phyloP scores from a whole-genome alignment of 177 flowering plant genomes.

The Telopea speciosissima region DNA sequence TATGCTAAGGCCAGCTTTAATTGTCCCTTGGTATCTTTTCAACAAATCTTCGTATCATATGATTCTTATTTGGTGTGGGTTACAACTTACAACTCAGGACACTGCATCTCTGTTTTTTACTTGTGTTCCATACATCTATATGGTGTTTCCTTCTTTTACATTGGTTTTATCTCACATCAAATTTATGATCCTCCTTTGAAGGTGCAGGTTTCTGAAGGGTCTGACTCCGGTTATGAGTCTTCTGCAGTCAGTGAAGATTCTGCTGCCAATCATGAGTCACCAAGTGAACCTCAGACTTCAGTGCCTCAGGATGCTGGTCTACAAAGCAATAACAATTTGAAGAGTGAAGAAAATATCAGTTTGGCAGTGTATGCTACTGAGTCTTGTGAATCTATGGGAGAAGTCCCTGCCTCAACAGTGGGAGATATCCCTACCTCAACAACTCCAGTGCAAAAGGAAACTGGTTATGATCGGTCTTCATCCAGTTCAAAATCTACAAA shows the following conservation, averaged over 20 bases:
- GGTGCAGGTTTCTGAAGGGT: slow-evolving; percentile 42
- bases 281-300: slow-evolving; percentile 22
- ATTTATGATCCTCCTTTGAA: not conserved
- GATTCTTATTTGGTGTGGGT: no score
- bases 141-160: not conserved
- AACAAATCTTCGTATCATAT: no score
- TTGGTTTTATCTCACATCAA: not conserved
- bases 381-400: slow-evolving; percentile 17
- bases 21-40: no score
- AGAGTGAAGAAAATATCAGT: slow-evolving; percentile 14
- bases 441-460: not conserved
- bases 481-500: slow-evolving; percentile 23
- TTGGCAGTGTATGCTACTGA: slow-evolving; percentile 11
- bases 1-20: no score
- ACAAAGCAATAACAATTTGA: slow-evolving; percentile 14
- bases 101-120: no score
- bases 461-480: not conserved
- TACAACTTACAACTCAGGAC: no score
- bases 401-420: slow-evolving; percentile 12
- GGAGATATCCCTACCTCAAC: slow-evolving; percentile 8
- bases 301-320: slow-evolving; percentile 18
- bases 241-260: slow-evolving; percentile 22
- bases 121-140: no score
- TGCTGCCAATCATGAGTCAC: slow-evolving; percentile 15
- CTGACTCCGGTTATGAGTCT: slow-evolving; percentile 30